A percentile compares a stretch with the other conserved stretches of the same genome.
These are phyloP conservation scores for Staphylotrichum tortipilum DNA, from an alignment of 495 filamentous ascomycete species.

Conservation along the genomic window DNA sequence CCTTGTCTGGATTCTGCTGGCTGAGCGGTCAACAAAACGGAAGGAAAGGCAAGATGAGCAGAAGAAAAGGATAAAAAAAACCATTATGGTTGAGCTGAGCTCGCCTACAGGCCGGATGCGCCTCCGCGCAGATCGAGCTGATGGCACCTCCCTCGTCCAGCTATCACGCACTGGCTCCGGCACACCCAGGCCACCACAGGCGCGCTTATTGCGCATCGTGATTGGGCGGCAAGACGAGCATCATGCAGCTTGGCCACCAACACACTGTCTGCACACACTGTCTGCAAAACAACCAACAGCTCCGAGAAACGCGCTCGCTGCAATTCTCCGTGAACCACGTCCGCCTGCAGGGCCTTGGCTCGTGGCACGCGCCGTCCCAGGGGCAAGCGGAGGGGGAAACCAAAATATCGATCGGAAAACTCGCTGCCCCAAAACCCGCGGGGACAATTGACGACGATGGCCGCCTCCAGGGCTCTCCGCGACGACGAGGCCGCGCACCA, in stretches of 20 bases:
- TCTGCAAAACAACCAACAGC: conserved; percentile 3
- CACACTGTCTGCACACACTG: background rate
- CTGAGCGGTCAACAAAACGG: conserved; percentile 2
- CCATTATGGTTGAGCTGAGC: too few relatives aligned
- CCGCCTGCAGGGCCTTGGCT: too few relatives aligned
- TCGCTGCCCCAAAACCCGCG: too few relatives aligned
- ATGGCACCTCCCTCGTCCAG: background rate
- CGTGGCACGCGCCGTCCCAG: too few relatives aligned
- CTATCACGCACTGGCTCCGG: background rate
- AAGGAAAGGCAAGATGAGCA: background rate
- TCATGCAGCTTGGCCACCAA: conserved; percentile 1
- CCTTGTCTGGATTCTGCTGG: background rate
- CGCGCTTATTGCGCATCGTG: conserved; percentile 8
- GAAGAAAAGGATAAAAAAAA: background rate
- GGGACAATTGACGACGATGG: too few relatives aligned
- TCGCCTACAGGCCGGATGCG: too few relatives aligned
- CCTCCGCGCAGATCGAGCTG: background rate
- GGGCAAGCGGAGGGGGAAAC: too few relatives aligned
- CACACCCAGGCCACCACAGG: background rate
- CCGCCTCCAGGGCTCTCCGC: too few relatives aligned
- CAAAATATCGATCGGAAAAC: too few relatives aligned
- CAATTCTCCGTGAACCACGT: background rate
- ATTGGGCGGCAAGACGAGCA: background rate
- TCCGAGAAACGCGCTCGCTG: background rate
- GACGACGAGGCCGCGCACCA: too few relatives aligned